Evolutionary conservation across 768 basidiomycete genomes (phyloP), one percentile per base, ranked within the genome.

Genomic region (Trametes coccinea): DNA sequence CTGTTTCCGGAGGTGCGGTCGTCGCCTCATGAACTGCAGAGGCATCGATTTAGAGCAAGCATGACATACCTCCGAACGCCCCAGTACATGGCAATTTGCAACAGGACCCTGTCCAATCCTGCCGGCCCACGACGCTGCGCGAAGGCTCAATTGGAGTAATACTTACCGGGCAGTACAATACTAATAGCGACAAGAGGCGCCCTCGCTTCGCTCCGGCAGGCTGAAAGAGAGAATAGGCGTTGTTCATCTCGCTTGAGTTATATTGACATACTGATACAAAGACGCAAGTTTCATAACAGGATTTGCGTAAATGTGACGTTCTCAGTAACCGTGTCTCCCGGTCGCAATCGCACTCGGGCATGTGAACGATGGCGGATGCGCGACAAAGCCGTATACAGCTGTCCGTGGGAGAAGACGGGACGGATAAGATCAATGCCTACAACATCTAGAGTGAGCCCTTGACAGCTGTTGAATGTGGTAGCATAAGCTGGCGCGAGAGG

Each of bases 381-480:
- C 22, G 72, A 72, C 30, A 73, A 57, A 8, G 71, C 71, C 10
- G 72, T 73, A 33, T 73, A 73, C 11, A 73, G 60, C 60, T 73
- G 72, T 13, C 72, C 70, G 53, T 80, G 78, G 13, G 75, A 72
- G 63, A 80, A 80, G 3, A 77, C 78, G 0, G 72, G 66, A 0
- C 51, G 56, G 0, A 69, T 72, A 4, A 79, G 66, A 54, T 81
- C 79, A 1, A 79, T 53, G 0, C 75, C 79, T 16, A 79, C 69
- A 4, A 61, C 50, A 49, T 77, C 73, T 0, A 78, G 66, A 5
- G 75, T 79, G 4, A 79, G 67, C 2, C 77, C 76, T 61, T 77
- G 77, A 60, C 78, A 78, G 58, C 76, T 74, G 54, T 78, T 74
- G 67, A 79, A 79, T 29, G 78, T 80, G 4, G 74, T 76, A 17